A percentile compares a stretch with the other conserved stretches of the same genome.
Conservation (phyloP, 306 rosid species). For the Datisca glomerata region DNA sequence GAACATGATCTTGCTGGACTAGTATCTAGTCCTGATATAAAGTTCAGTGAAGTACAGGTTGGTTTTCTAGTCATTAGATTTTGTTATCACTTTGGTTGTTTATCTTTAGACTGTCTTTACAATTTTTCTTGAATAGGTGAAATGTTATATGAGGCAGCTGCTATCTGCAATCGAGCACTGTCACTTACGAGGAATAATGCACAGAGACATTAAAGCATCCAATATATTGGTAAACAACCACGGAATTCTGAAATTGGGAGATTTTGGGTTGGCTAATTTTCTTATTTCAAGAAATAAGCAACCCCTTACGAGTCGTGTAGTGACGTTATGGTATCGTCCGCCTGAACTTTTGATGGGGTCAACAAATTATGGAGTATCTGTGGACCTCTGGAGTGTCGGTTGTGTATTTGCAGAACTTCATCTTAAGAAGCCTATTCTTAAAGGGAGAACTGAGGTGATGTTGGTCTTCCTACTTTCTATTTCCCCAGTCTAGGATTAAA, state of each 20-base stretch:
- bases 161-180: slow-evolving; percentile 94
- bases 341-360: slow-evolving; percentile 98
- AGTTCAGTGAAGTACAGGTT: slow-evolving; percentile 72
- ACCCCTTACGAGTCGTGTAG: slow-evolving; percentile 78
- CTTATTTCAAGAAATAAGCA: slow-evolving; percentile 43
- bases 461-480: background rate
- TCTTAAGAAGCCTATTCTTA: slow-evolving; percentile 69
- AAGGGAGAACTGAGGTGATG: slow-evolving; percentile 95
- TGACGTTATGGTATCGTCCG: slow-evolving; percentile 97
- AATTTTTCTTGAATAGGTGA: slow-evolving; percentile 32
- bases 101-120: background rate
- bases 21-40: slow-evolving; percentile 54
- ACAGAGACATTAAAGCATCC: slow-evolving; percentile 81
- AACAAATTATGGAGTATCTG: slow-evolving; percentile 68
- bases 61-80: background rate
- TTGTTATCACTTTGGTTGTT: background rate
- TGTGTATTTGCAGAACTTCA: slow-evolving; percentile 89
- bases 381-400: slow-evolving; percentile 96
- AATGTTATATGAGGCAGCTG: slow-evolving; percentile 93
- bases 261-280: slow-evolving; percentile 90
- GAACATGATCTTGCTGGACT: slow-evolving; percentile 98
- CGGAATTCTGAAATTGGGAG: slow-evolving; percentile 80
- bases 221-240: slow-evolving; percentile 82
- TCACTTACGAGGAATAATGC: slow-evolving; percentile 86
- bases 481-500: background rate